phyloP scores from a whole-genome alignment of 805 yeast genomes.

The Grigorovia transvaalensis region DNA sequence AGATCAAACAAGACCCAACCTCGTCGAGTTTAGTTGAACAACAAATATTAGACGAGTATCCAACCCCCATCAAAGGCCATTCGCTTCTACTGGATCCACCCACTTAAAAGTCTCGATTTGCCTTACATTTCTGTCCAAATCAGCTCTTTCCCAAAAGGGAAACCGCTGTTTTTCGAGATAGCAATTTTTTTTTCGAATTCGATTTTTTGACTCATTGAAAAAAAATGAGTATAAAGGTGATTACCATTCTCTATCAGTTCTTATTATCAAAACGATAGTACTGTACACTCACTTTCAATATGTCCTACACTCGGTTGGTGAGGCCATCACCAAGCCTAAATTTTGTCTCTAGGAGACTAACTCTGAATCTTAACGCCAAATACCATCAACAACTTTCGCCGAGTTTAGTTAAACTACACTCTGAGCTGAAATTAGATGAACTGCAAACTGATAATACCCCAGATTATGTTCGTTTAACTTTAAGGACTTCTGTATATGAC shows the following conservation, averaged over 20 bases:
- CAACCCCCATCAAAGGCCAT: too few species aligned
- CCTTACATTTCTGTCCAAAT: background rate
- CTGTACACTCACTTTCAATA: background rate
- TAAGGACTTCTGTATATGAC: slow-evolving; percentile 90
- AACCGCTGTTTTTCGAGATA: background rate
- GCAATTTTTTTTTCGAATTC: background rate
- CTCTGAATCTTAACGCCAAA: slow-evolving; percentile 6
- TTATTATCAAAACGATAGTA: too few species aligned
- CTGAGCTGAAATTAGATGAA: slow-evolving; percentile 35
- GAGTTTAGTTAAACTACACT: slow-evolving; percentile 19
- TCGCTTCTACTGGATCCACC: too few species aligned
- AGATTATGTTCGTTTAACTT: slow-evolving; percentile 84
- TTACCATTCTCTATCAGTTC: too few species aligned
- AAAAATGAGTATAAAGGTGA: too few species aligned
- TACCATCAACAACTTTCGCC: slow-evolving; percentile 13
- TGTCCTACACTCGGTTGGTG: slow-evolving; percentile 5
- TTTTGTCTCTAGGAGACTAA: background rate
- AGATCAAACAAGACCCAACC: too few species aligned
- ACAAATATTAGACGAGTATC: too few species aligned
- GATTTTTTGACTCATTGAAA: background rate
- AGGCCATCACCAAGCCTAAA: background rate
- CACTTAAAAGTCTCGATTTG: background rate
- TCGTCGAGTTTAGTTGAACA: too few species aligned
- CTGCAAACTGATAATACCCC: slow-evolving; percentile 57
- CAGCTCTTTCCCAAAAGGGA: background rate